A percentile compares a stretch with the other conserved stretches of the same genome.
Conservation (phyloP, 208 protist species). For the Trypanosoma platydactyli region DNA sequence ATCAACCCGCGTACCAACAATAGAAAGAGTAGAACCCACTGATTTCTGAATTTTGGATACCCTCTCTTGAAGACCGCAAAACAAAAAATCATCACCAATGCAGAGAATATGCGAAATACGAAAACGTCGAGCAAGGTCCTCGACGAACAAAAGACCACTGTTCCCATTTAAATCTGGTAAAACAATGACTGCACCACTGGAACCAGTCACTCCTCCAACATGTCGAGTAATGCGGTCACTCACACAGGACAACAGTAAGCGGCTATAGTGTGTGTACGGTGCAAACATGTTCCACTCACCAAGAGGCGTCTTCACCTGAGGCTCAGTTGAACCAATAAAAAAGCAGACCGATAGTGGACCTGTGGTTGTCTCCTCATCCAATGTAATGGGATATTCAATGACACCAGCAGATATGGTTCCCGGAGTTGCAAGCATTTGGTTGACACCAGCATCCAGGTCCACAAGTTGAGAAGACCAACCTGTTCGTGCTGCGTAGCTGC, state of each 20-base stretch:
- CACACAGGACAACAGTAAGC: conserved; percentile 40
- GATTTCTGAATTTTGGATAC: conserved; percentile 20
- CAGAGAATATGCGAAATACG: conserved; percentile 68
- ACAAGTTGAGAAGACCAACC: conserved; percentile 78
- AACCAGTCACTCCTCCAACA: conserved; percentile 45
- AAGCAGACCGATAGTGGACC: conserved; percentile 56
- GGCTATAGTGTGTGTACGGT: conserved; percentile 65
- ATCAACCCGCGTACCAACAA: conserved; percentile 42
- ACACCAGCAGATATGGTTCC: conserved; percentile 64
- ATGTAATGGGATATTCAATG: conserved; percentile 67
- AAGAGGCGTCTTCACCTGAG: conserved; percentile 36
- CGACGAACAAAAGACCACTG: conserved; percentile 62
- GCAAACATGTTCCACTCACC: conserved; percentile 50
- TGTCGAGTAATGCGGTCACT: conserved; percentile 50
- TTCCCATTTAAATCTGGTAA: conserved; percentile 67
- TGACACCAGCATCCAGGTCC: conserved; percentile 62
- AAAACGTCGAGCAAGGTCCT: conserved; percentile 59
- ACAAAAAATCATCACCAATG: conserved; percentile 75
- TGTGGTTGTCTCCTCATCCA: conserved; percentile 62
- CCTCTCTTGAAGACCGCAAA: conserved; percentile 53
- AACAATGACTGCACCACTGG: conserved; percentile 75
- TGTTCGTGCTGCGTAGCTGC: conserved; percentile 73
- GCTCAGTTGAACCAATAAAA: conserved; percentile 76
- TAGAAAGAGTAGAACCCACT: conserved; percentile 16
- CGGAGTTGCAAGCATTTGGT: conserved; percentile 59